Evolutionary conservation across 2,329 filamentous ascomycete species (phyloP), one percentile per base, ranked within the genome.

Genomic region (Pseudocercospora macadamiae): DNA sequence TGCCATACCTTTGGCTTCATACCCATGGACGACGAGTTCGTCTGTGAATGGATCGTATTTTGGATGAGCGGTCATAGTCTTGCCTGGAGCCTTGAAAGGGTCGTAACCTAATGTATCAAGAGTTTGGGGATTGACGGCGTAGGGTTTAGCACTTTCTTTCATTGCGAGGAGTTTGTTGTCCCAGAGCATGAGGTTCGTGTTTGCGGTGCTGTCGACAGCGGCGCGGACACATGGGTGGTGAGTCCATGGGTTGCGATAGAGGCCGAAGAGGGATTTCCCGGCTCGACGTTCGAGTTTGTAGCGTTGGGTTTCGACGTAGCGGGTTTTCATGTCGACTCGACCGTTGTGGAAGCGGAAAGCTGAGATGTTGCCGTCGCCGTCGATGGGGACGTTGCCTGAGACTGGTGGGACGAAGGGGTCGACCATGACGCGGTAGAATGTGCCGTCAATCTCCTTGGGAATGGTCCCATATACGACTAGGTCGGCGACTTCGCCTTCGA

Each of bases 111-210:
- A 67, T 0, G 76, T 79, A 34, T 77, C 74, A 0, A 79, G 67
- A 0, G 76, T 77, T 9, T 71, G 63, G 0, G 76, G 75, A 54
- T 78, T 70, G 56, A 77, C 70, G 1, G 73, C 74, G 34, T 76
- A 78, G 0, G 74, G 74, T 2, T 72, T 68, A 0, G 71, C 74
- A 37, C 72, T 71, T 64, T 83, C 79, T 64, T 86, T 86, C 54
- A 74, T 76, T 0, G 83, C 83, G 2, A 85, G 73, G 57, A 86
- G 65, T 42, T 81, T 76, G 0, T 82, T 82, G 7, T 81, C 74
- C 79, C 82, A 86, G 65, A 81, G 83, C 2, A 82, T 74, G 16
- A 86, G 74, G 57, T 87, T 86, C 1, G 84, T 86, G 61, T 87
- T 86, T 2, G 80, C 78, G 0, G 82, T 82, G 0, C 82, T 85